Evolutionary conservation across 169 alveolate species (phyloP).

Genomic region (Plasmodium gonderi): DNA sequence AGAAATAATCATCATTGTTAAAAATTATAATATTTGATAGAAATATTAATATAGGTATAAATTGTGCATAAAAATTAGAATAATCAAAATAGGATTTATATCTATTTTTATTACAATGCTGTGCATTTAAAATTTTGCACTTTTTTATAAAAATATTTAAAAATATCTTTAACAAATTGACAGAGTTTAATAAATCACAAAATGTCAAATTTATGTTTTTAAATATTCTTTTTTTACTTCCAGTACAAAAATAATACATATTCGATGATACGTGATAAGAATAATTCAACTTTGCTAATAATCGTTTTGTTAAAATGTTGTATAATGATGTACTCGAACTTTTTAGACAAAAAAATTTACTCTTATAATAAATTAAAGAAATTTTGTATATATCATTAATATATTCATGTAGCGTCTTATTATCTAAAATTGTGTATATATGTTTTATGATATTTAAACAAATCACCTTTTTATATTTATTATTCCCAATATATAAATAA

Average conservation of each 20-base stretch:
- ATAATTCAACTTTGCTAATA: conserved; percentile 61
- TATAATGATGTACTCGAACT: conserved; percentile 73
- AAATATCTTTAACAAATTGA: conserved; percentile 57
- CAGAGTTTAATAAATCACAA: conserved; percentile 56
- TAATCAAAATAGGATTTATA: conserved; percentile 46
- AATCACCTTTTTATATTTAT: conserved; percentile 68
- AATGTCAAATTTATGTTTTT: conserved; percentile 73
- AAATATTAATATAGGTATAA: conserved; percentile 70
- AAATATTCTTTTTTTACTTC: conserved; percentile 61
- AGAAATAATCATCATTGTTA: conserved; percentile 72
- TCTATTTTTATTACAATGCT: not conserved
- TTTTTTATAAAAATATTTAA: conserved; percentile 56
- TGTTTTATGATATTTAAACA: conserved; percentile 67
- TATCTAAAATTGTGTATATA: conserved; percentile 70
- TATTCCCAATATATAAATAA: conserved; percentile 68
- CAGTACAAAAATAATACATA: conserved; percentile 75
- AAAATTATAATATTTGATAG: conserved; percentile 63
- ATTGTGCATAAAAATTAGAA: conserved; percentile 66
- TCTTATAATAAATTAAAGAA: conserved; percentile 59
- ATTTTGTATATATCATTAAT: conserved; percentile 67
- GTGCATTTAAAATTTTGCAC: conserved; percentile 9
- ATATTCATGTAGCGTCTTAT: conserved; percentile 69
- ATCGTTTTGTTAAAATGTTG: conserved; percentile 62
- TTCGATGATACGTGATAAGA: conserved; percentile 74
- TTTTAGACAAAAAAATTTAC: conserved; percentile 65